A percentile compares a stretch with the other conserved stretches of the same genome.
Evolutionary conservation across 331 rosid genomes (phyloP).

Genomic region (Pyracantha coccinea): DNA sequence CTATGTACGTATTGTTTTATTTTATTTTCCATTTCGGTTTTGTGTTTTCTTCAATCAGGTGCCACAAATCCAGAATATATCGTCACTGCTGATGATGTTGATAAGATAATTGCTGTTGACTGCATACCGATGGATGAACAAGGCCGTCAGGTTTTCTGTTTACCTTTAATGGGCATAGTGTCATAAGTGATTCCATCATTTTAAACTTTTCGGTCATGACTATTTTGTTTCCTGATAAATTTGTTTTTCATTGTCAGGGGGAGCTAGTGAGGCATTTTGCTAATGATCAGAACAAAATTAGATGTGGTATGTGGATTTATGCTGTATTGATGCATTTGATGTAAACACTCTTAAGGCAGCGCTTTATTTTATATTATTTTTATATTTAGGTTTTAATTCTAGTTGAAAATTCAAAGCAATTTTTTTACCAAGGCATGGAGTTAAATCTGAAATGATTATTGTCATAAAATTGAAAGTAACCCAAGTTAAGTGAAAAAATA

Average conservation of each 20-base stretch:
- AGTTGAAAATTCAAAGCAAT: no score
- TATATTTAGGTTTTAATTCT: no score
- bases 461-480: no score
- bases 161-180: not conserved
- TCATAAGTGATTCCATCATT: not conserved
- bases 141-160: constrained; percentile 78
- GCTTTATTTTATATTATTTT: not conserved
- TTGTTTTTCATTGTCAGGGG: constrained; percentile 55
- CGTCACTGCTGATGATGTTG: constrained; percentile 93
- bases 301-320: constrained; percentile 61
- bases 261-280: constrained; percentile 89
- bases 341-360: not conserved
- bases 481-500: no score
- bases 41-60: constrained; percentile 42
- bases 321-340: constrained; percentile 1
- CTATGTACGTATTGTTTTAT: not conserved
- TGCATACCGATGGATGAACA: constrained; percentile 96
- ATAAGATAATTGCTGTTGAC: constrained; percentile 87
- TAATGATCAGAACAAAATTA: constrained; percentile 88
- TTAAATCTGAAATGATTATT: no score
- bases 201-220: not conserved
- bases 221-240: not conserved
- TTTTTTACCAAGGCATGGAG: no score
- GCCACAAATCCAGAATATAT: constrained; percentile 96
- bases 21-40: not conserved